These are phyloP conservation scores for Claviceps purpurea DNA, from an alignment of 2,329 filamentous ascomycete species.

Conservation along the genomic window DNA sequence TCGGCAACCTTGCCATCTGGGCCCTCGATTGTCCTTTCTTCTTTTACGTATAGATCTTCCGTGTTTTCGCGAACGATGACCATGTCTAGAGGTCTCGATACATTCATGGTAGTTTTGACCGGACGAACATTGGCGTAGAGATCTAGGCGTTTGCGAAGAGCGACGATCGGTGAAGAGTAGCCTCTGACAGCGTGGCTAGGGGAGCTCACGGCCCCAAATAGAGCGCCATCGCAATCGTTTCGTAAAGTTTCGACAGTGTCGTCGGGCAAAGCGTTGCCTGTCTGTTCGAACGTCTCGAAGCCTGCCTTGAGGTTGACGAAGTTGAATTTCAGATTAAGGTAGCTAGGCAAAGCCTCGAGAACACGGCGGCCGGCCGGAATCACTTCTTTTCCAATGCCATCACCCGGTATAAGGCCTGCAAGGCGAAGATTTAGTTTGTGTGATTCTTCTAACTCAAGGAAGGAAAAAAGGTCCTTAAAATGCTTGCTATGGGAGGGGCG, in stretches of 20 bases:
- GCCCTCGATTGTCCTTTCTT: conserved; percentile 72
- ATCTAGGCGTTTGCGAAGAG: conserved; percentile 85
- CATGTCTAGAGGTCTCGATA: conserved; percentile 67
- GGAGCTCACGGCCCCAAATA: conserved; percentile 92
- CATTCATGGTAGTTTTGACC: conserved; percentile 67
- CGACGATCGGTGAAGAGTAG: conserved; percentile 94
- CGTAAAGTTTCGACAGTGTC: conserved; percentile 80
- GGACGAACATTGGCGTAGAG: conserved; percentile 96
- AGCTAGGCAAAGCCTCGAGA: conserved; percentile 84
- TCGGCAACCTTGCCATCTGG: conserved; percentile 78
- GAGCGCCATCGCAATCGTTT: conserved; percentile 84
- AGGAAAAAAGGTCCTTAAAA: background rate
- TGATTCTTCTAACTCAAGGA: background rate
- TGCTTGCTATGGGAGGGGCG: background rate
- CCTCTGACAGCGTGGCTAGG: conserved; percentile 81
- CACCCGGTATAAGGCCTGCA: conserved; percentile 88
- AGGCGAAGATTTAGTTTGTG: background rate
- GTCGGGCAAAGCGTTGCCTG: conserved; percentile 77
- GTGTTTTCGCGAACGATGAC: conserved; percentile 99
- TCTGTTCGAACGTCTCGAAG: conserved; percentile 85
- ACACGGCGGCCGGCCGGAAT: conserved; percentile 87
- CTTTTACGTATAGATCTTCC: conserved; percentile 95
- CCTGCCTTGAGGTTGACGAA: conserved; percentile 90
- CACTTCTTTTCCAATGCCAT: conserved; percentile 97
- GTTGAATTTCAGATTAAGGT: conserved; percentile 83